A percentile compares a stretch with the other conserved stretches of the same genome.
Conservation (phyloP, 192 early-diverging fungal genomes). For the Borealophlyctis nickersoniae region DNA sequence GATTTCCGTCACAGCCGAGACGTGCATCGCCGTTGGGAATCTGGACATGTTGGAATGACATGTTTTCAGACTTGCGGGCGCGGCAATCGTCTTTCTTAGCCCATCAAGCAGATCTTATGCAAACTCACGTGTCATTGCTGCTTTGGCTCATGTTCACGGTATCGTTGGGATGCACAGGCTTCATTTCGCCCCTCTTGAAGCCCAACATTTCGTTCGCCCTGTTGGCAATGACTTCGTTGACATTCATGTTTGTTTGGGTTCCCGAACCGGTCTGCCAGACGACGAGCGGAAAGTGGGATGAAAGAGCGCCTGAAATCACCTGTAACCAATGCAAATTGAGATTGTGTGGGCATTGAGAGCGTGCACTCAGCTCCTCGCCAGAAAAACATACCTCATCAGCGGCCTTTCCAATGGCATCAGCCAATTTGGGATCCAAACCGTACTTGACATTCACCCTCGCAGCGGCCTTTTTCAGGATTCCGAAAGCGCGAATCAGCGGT, state of each 20-base stretch:
- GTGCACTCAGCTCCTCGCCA: no score
- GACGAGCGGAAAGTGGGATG: slow-evolving; percentile 95
- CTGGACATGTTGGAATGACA: slow-evolving; percentile 7
- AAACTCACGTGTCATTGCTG: slow-evolving; percentile 85
- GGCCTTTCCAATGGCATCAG: slow-evolving; percentile 82
- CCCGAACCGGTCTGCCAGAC: slow-evolving; percentile 96
- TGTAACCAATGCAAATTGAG: no score
- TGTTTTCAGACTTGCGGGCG: background rate
- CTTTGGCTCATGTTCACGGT: slow-evolving; percentile 98
- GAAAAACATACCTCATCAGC: slow-evolving; percentile 68
- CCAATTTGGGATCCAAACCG: slow-evolving; percentile 77
- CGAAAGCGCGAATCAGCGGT: slow-evolving; percentile 90
- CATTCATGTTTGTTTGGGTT: slow-evolving; percentile 98
- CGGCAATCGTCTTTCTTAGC: no score
- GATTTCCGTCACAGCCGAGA: slow-evolving; percentile 75
- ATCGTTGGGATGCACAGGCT: slow-evolving; percentile 96
- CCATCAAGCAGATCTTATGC: no score
- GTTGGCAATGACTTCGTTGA: slow-evolving; percentile 92
- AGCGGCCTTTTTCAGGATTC: slow-evolving; percentile 90
- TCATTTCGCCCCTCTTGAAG: slow-evolving; percentile 83
- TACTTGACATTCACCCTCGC: slow-evolving; percentile 91
- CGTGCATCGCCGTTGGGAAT: slow-evolving; percentile 99
- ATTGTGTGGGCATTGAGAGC: no score
- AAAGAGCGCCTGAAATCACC: slow-evolving; percentile 86
- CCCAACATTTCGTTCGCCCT: slow-evolving; percentile 89